Evolutionary conservation across 2,329 filamentous ascomycete genomes (phyloP).

Genomic region (Fusarium dimerum): DNA sequence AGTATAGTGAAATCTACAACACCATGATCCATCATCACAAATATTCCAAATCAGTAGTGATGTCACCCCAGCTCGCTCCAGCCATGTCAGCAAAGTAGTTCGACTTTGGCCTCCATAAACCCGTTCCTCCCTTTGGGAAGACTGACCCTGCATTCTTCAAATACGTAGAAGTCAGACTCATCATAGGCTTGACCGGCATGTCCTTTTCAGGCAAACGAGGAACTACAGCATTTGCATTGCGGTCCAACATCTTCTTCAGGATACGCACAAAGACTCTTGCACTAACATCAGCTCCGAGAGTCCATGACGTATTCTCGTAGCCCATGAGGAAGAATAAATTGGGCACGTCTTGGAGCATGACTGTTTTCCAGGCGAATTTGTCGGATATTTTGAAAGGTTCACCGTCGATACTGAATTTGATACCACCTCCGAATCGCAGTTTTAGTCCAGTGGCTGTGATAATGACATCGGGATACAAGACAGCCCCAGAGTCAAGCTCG

Average conservation of each 20-base stretch:
- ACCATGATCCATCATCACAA: neutral
- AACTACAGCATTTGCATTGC: conserved; percentile 42
- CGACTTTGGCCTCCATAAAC: conserved; percentile 33
- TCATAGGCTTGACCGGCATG: conserved; percentile 40
- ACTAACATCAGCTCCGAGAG: conserved; percentile 58
- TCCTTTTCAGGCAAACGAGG: conserved; percentile 40
- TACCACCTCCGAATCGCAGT: conserved; percentile 55
- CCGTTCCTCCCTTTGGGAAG: conserved; percentile 49
- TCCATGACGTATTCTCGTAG: conserved; percentile 64
- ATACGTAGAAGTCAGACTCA: conserved; percentile 53
- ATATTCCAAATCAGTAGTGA: conserved; percentile 25
- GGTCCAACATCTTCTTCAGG: conserved; percentile 49
- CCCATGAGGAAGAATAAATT: conserved; percentile 61
- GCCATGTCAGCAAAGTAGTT: conserved; percentile 33
- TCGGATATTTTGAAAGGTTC: conserved; percentile 41
- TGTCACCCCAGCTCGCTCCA: conserved; percentile 32
- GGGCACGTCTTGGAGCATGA: conserved; percentile 64
- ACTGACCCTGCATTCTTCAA: conserved; percentile 41
- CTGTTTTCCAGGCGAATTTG: conserved; percentile 58
- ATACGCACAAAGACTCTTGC: conserved; percentile 51
- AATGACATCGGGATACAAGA: conserved; percentile 60
- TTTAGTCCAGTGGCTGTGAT: conserved; percentile 66
- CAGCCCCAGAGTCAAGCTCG: conserved; percentile 43
- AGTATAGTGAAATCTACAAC: neutral
- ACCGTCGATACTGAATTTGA: conserved; percentile 53